Base-by-base conservation (phyloP, 768 basidiomycete species). In the Naganishia antarctica region DNA sequence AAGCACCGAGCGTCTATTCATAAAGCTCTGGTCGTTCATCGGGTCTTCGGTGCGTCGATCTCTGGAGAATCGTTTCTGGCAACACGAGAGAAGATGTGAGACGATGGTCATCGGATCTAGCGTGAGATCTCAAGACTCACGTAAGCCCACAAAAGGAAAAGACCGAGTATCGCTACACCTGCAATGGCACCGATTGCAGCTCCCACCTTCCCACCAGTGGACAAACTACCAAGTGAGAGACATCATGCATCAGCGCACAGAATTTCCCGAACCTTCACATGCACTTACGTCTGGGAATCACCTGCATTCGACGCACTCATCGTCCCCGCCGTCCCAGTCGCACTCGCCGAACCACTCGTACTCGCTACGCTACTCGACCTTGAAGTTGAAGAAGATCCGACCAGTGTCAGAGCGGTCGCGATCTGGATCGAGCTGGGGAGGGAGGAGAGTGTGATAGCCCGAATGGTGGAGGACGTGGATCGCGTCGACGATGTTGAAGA, bases 141-240 rank as follows among this genome's bases (percentile, higher is more conserved):
- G 21, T 16, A 40, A 15, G 60, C 47, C 60, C 26, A 47, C 23
- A 61, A 21, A 9, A 61, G 46, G 29, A 61, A 3, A 18, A 61
- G 25, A 16, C 53, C 53, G n/a, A 57, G 37, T 12, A 57, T 25
- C 3, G 4, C 25, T 28, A 49, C 18, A 21, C 63, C 63, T 16
- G 23, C 28, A 1, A 64, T 13, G 7, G 37, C 63, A n/a, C 63
- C 63, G 25, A 64, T 29, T 5, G 40, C 63, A 18, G 59, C 46
- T 6, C 63, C 63, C 6, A 48, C 16, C n/a, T 46, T 46, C 8
- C 31, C 29, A 11, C 63, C 53, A 9, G 51, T 64, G 26, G 47
- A 51, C 50, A 63, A 25, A 2, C 62, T 53, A 26, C 31, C 34
- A 57, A 5, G 5, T 15, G 18, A 41, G 23, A 40, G 37, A 21